Evolutionary conservation across 2,329 filamentous ascomycete species (phyloP).

Genomic region (Elsinoe batatas): DNA sequence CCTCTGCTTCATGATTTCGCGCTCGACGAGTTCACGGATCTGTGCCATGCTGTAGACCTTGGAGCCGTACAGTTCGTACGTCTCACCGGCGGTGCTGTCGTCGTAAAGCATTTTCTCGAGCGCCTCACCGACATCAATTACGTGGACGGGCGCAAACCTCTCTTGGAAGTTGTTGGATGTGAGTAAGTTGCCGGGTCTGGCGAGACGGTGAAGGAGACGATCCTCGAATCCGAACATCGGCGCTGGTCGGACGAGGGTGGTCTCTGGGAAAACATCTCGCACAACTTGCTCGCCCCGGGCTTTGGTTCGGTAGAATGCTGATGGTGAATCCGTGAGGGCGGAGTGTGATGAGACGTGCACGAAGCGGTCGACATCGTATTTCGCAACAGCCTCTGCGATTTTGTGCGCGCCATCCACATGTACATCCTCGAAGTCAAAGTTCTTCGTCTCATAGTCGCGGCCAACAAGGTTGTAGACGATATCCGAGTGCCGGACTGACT

Average conservation of each 20-base stretch:
- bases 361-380: slow-evolving; percentile 95
- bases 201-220: slow-evolving; percentile 76
- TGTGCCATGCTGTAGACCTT: slow-evolving; percentile 84
- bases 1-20: slow-evolving; percentile 82
- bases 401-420: slow-evolving; percentile 87
- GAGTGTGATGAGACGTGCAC: slow-evolving; percentile 97
- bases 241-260: slow-evolving; percentile 88
- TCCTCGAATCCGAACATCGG: slow-evolving; percentile 95
- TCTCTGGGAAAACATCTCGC: slow-evolving; percentile 86
- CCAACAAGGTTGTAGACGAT: slow-evolving; percentile 95
- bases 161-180: slow-evolving; percentile 92
- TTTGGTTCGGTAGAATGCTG: slow-evolving; percentile 89
- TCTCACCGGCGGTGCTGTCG: slow-evolving; percentile 80
- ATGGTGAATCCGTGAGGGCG: slow-evolving; percentile 66
- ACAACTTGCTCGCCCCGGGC: slow-evolving; percentile 73
- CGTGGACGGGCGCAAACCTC: slow-evolving; percentile 83
- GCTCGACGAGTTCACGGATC: slow-evolving; percentile 78
- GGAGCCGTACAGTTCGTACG: slow-evolving; percentile 88
- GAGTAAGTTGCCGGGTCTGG: slow-evolving; percentile 67
- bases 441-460: slow-evolving; percentile 95
- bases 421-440: slow-evolving; percentile 86
- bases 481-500: slow-evolving; percentile 92
- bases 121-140: slow-evolving; percentile 79
- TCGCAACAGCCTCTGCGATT: slow-evolving; percentile 87
- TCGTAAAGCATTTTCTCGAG: slow-evolving; percentile 86